These are phyloP conservation scores for Colletotrichum sp. DNA, from an alignment of 2,329 filamentous ascomycete genomes.

Conservation along the genomic window DNA sequence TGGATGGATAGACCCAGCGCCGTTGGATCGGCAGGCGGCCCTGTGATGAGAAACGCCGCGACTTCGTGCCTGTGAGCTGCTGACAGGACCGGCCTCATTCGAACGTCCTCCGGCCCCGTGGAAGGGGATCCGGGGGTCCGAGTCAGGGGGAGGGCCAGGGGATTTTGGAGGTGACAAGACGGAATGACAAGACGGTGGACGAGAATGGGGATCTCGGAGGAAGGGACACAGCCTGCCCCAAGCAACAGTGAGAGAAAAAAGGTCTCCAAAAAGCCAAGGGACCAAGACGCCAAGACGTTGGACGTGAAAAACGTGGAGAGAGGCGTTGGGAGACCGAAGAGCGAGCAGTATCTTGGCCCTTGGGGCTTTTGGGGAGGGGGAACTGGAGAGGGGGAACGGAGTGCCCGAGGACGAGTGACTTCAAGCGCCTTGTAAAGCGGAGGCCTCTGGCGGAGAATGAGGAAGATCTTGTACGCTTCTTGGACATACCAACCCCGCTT, in stretches of 20 bases:
- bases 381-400: background rate
- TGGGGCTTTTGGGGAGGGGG: background rate
- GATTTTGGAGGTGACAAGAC: background rate
- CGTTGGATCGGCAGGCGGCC: slow-evolving; percentile 3
- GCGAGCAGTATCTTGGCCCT: background rate
- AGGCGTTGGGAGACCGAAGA: background rate
- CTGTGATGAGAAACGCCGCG: background rate
- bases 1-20: background rate
- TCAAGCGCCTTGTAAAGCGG: slow-evolving; percentile 6
- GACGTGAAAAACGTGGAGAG: background rate
- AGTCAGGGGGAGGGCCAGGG: slow-evolving; percentile 9
- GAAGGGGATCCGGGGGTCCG: slow-evolving; percentile 3
- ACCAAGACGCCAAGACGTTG: background rate
- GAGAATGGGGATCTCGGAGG: background rate
- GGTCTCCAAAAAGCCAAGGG: background rate
- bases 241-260: background rate
- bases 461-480: slow-evolving; percentile 15
- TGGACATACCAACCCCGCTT: background rate
- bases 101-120: slow-evolving; percentile 19
- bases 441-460: slow-evolving; percentile 19
- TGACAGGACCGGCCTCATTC: slow-evolving; percentile 4
- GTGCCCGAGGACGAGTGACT: slow-evolving; percentile 9
- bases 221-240: background rate
- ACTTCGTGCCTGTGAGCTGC: background rate
- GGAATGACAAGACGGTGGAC: slow-evolving; percentile 11